Evolutionary conservation across 257 asterid genomes (phyloP).

Genomic region (Solanum peruvianum): DNA sequence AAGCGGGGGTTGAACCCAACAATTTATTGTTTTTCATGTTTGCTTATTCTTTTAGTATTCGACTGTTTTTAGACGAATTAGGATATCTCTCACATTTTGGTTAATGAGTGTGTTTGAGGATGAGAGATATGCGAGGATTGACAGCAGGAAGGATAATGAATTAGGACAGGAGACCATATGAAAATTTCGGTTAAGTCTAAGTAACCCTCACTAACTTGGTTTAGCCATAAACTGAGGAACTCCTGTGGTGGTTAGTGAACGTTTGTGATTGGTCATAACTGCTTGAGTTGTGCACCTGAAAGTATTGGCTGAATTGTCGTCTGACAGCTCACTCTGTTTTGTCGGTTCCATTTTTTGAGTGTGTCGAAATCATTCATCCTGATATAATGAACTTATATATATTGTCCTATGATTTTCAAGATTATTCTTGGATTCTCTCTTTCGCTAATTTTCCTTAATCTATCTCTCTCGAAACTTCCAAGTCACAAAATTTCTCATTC

Average conservation of each 20-base stretch:
- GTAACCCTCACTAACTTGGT: not conserved
- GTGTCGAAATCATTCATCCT: not conserved
- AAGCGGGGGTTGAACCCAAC: not conserved
- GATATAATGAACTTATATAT: not conserved
- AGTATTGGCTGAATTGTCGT: not conserved
- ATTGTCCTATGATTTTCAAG: not conserved
- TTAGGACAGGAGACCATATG: not conserved
- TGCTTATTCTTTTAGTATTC: not conserved
- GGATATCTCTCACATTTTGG: not conserved
- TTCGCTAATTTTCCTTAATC: not conserved
- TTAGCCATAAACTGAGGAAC: not conserved
- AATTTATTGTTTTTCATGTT: not conserved
- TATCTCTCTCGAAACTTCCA: not conserved
- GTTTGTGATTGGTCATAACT: not conserved
- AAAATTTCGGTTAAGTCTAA: not conserved
- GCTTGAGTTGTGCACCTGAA: not conserved
- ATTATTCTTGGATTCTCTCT: not conserved
- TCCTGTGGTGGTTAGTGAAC: not conserved
- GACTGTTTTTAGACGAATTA: not conserved
- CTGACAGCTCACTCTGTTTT: not conserved
- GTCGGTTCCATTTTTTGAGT: not conserved
- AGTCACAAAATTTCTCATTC: not conserved
- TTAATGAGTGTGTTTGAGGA: not conserved
- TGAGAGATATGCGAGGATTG: not conserved
- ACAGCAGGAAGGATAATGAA: not conserved